Percentiles rank a stretch among this genome's conserved stretches.
Conservation (phyloP, 495 filamentous ascomycete species). For the Hypomontagnella submonticulosa region DNA sequence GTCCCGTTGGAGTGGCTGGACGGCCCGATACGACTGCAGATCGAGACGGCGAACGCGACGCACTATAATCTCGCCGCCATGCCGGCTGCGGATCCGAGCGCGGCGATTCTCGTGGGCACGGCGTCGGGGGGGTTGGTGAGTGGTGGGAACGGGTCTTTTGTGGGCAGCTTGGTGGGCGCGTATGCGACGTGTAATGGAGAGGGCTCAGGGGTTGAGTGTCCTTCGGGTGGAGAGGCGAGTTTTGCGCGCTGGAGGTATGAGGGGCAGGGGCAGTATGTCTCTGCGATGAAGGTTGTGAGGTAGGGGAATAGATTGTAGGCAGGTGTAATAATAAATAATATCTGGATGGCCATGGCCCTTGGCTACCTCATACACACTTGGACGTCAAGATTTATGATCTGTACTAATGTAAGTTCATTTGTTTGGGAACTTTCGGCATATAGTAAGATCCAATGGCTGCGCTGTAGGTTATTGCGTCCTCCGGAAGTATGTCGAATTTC, state of each 20-base stretch:
- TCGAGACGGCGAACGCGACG: slow-evolving; percentile 52
- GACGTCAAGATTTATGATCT: too few species aligned
- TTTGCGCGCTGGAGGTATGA: slow-evolving; percentile 54
- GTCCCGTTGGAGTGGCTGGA: slow-evolving; percentile 43
- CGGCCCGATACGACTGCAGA: slow-evolving; percentile 43
- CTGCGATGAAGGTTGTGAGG: slow-evolving; percentile 36
- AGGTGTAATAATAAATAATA: not conserved
- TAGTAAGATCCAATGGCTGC: too few species aligned
- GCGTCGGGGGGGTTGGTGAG: slow-evolving; percentile 49
- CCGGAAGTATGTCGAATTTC: too few species aligned
- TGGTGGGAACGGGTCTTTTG: slow-evolving; percentile 51
- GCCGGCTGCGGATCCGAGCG: slow-evolving; percentile 30
- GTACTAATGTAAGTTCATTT: too few species aligned
- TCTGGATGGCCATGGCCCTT: too few species aligned
- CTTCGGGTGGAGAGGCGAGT: slow-evolving; percentile 47
- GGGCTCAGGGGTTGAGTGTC: slow-evolving; percentile 41
- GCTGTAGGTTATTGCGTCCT: too few species aligned
- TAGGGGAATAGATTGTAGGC: not conserved
- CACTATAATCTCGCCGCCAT: slow-evolving; percentile 51
- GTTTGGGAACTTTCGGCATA: too few species aligned
- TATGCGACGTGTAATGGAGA: slow-evolving; percentile 61
- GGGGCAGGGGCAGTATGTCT: slow-evolving; percentile 48
- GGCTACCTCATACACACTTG: too few species aligned
- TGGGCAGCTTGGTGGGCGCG: slow-evolving; percentile 53
- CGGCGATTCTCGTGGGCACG: slow-evolving; percentile 42